phyloP scores from a whole-genome alignment of 805 yeast genomes.

The Yarrowia sp. region DNA sequence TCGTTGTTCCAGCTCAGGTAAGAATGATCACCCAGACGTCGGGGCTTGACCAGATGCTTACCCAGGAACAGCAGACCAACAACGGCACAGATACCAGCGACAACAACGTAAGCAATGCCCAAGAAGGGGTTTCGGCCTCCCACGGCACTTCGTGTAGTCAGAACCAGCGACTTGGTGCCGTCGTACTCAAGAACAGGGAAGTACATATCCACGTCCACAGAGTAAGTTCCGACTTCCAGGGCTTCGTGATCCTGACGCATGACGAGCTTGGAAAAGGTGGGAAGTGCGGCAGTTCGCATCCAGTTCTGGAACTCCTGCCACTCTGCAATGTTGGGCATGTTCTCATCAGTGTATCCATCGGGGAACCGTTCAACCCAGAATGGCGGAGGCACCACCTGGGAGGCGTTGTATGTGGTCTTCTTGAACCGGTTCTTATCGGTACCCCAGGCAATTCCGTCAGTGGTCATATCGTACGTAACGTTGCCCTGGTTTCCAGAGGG shows the following conservation, averaged over 20 bases:
- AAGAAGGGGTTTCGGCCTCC: constrained; percentile 86
- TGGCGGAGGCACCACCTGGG: constrained; percentile 88
- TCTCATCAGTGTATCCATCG: constrained; percentile 79
- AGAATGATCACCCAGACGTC: constrained; percentile 78
- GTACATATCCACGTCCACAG: constrained; percentile 63
- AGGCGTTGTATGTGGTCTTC: constrained; percentile 62
- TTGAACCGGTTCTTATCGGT: constrained; percentile 70
- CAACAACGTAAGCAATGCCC: constrained; percentile 80
- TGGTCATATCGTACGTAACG: constrained; percentile 43
- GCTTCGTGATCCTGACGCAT: constrained; percentile 61
- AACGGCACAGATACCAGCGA: constrained; percentile 70
- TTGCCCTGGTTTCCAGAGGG: constrained; percentile 35
- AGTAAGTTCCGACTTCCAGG: constrained; percentile 65
- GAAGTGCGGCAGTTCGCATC: constrained; percentile 97
- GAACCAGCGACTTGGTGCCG: constrained; percentile 79
- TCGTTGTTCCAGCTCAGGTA: constrained; percentile 50
- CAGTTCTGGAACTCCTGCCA: constrained; percentile 92
- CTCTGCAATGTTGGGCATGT: constrained; percentile 67
- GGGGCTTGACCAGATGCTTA: constrained; percentile 80
- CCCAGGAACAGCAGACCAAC: constrained; percentile 73
- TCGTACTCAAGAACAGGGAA: constrained; percentile 82
- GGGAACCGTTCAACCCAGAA: constrained; percentile 82
- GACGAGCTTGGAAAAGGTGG: constrained; percentile 81
- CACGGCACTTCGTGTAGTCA: constrained; percentile 75
- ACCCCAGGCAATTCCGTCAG: constrained; percentile 76